Evolutionary conservation across 352 stramenopile genomes (phyloP), one percentile per base, ranked within the genome.

Genomic region (Bremia lactucae): DNA sequence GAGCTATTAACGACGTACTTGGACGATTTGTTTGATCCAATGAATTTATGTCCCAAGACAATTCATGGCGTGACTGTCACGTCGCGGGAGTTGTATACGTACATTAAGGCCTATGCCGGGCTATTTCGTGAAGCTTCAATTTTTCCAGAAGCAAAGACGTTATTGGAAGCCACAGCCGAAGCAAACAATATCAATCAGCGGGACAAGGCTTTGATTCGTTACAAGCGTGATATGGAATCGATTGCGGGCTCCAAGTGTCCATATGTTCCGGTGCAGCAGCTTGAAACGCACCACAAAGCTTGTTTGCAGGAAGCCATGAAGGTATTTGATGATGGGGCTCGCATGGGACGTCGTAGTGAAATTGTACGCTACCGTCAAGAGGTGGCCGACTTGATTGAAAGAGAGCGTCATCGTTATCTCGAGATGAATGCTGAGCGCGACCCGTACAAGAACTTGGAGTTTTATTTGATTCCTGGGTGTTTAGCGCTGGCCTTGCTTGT

Each of bases 131-230:
- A 95, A 39, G 94, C 90, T 15, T 92, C 85, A 7, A 89, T 95
- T 40, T 98, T 99, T 61, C 96, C 95, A 0, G 90, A 98, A 57
- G 94, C 96, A 3, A 96, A 96, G 69, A 98, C 95, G 22, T 71
- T 99, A 58, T 62, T 99, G 14, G 93, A 97, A 49, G 96, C 96
- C 4, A 99, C 96, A 5, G 91, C 95, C 0, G 80, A 96, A 49
- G 95, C 95, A 18, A 98, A 98, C 74, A 99, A 98, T 58, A 72
- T 88, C 25, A 98, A 98, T 69, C 82, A 83, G 63, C 68, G 72
- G 20, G 76, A 87, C 58, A 89, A 90, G 55, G 76, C 75, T 21
- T 45, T 93, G 40, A 50, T 67, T 42, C 76, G 78, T 29, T 98
- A 98, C 68, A 96, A 96, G 65, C 74, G 84, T 9, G 71, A 92